A percentile compares a stretch with the other conserved stretches of the same genome.
Evolutionary conservation across 2,329 filamentous ascomycete species (phyloP).

Genomic region (Aspergillus latus): DNA sequence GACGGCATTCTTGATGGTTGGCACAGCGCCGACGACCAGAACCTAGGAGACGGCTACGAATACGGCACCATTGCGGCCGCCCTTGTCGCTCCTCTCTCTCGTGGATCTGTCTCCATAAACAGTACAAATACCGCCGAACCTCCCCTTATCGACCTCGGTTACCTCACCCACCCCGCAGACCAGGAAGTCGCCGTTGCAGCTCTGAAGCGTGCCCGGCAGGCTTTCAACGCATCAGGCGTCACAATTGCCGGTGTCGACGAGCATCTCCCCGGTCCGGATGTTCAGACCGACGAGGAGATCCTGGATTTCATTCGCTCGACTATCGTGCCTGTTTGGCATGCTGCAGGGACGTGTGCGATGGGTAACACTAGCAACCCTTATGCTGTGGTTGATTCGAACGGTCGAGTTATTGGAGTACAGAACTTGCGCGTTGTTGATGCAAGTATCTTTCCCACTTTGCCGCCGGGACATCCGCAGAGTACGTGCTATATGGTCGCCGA

Average conservation of each 20-base stretch:
- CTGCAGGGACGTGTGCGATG: constrained; percentile 41
- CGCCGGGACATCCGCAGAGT: too few species aligned
- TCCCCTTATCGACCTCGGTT: constrained; percentile 48
- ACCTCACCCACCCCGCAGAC: constrained; percentile 43
- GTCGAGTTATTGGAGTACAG: constrained; percentile 31
- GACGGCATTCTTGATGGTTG: constrained; percentile 20
- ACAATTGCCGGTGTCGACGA: constrained; percentile 27
- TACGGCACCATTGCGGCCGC: constrained; percentile 32
- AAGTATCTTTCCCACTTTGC: too few species aligned
- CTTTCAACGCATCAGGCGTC: constrained; percentile 29
- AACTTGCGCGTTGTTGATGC: background rate
- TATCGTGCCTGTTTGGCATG: constrained; percentile 35
- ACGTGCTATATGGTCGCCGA: too few species aligned
- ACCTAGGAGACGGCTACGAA: constrained; percentile 23
- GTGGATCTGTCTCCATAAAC: constrained; percentile 45
- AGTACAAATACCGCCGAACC: constrained; percentile 30
- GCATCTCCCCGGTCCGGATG: constrained; percentile 35
- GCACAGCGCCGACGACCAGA: constrained; percentile 9
- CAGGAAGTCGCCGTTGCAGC: constrained; percentile 44
- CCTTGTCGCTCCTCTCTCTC: constrained; percentile 43
- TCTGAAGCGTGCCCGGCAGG: constrained; percentile 43
- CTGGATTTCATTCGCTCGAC: constrained; percentile 28
- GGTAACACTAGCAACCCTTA: constrained; percentile 30
- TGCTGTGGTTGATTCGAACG: constrained; percentile 38
- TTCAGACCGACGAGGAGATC: constrained; percentile 46